Base-by-base conservation (phyloP, 345 rosid species). In the Cardiospermum halicacabum region DNA sequence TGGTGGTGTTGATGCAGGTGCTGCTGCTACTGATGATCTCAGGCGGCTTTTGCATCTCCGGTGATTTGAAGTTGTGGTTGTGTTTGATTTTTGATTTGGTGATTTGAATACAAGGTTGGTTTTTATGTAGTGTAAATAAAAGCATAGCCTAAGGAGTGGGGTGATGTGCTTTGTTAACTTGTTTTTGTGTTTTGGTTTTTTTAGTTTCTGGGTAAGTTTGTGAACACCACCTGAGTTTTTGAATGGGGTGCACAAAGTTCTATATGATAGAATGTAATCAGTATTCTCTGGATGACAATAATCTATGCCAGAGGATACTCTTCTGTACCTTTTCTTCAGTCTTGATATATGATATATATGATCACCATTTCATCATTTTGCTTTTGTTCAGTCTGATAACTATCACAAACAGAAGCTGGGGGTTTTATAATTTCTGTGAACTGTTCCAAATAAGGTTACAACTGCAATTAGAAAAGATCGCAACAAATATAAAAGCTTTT, bases 21-120 rank as follows among this genome's bases (percentile, higher is more conserved):
- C 92, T 26, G 71, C 89, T 5, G 85, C 92, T 26, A 73, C 89
- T 5, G 85, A 84, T 60, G 72, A 73, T 63, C 89, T 77, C 81
- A 84, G 89, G 39, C 83, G 92, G 43, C 76, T 86, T 45, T 69
- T 86, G 58, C 89, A 85, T 68, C 83, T 90, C 77, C 82, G 72
- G 57, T 87, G 82, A 86, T 50, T 42, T 34, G 39, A 34, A 34
- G 39, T 34, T 32, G 27, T 31, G 36, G 42, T 57, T 74, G 53
- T 37, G 9, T 0, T 12, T 53, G 0, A 13, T 43, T 0, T 4
- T n/a, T 24, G 34, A 11, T 24, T 27, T 27, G 37, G 42, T 12
- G 13, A n/a, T 21, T 43, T 50, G 30, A 24, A 2, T 47, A 3
- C 0, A 19, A 3, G 43, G 15, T 11, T 4, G 53, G 67, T 67